Conservation (phyloP, 768 basidiomycete genomes). For the Suillus plorans region DNA sequence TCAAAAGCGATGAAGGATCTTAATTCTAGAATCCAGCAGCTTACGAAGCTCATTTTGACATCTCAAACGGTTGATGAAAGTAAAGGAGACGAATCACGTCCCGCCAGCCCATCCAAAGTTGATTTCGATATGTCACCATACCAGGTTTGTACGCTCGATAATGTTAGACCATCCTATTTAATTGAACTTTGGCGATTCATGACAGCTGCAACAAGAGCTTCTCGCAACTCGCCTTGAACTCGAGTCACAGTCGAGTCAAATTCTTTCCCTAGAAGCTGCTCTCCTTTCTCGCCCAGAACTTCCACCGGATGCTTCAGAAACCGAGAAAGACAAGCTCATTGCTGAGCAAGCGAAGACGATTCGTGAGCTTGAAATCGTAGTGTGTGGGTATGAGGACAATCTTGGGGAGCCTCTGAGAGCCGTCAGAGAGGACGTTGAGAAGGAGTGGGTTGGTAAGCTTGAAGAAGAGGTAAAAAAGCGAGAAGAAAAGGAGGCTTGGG, state of each 20-base stretch:
- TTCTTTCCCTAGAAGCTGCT: slow-evolving; percentile 79
- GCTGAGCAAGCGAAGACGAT: slow-evolving; percentile 74
- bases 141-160: slow-evolving; percentile 45
- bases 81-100: slow-evolving; percentile 69
- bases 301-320: slow-evolving; percentile 62
- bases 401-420: slow-evolving; percentile 64
- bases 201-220: slow-evolving; percentile 83
- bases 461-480: slow-evolving; percentile 55
- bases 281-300: slow-evolving; percentile 69
- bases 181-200: not conserved
- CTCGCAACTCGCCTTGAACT: slow-evolving; percentile 75
- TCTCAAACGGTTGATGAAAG: slow-evolving; percentile 77
- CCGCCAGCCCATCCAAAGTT: slow-evolving; percentile 82
- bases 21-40: slow-evolving; percentile 74
- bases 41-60: slow-evolving; percentile 83
- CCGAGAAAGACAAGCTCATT: slow-evolving; percentile 74
- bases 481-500: slow-evolving; percentile 76
- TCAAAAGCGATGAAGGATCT: slow-evolving; percentile 83
- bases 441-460: slow-evolving; percentile 63
- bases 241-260: slow-evolving; percentile 79
- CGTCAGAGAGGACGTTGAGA: slow-evolving; percentile 73
- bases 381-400: slow-evolving; percentile 72
- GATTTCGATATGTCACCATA: slow-evolving; percentile 90
- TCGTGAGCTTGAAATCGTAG: slow-evolving; percentile 71
- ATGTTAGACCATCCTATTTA: not conserved